Evolutionary conservation across 2,329 filamentous ascomycete genomes (phyloP), one percentile per base, ranked within the genome.

Genomic region (Didymella arachidicola): DNA sequence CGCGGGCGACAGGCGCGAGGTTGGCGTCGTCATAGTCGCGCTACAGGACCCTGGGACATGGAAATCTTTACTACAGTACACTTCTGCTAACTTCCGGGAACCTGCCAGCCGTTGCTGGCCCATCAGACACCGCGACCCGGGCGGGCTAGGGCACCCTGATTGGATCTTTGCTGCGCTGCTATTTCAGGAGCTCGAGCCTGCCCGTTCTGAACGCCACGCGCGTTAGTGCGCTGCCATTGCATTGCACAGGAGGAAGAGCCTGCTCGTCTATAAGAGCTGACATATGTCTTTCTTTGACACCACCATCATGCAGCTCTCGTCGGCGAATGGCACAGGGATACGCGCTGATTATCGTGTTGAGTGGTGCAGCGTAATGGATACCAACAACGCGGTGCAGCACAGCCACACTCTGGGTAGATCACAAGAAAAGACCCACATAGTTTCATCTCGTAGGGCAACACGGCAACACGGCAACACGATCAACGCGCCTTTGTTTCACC

Each of bases 401-500:
- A 39, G 50, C 56, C 49, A 58, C 50, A 36, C 36, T 18, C 16
- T 16, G 32, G 32, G 39, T 16, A 38, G 49, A 53, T 49, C 45
- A 27, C 5, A 4, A 25, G 19, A 27, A 42, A 8, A 36, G 25
- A 26, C 25, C 36, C 47, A 44, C 34, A 22, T 30, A 12, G 45
- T 53, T 53, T 43, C 39, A 41, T 58, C 49, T 30, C 49, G 18
- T 39, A 34, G 46, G 47, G 47, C 53, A 57, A 57, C 53, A 36
- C 41, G 30, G 47, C 53, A 57, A 57, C 53, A 36, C 41, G 30
- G 47, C 53, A 57, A 57, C 53, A 36, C 41, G 30, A 45, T 30
- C 45, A 43, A 38, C 39, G 29, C 45, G 26, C 26, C 30, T 41
- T 34, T 38, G 55, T 52, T 38, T 46, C 42, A 41, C 51, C 50